A percentile compares a stretch with the other conserved stretches of the same genome.
phyloP scores from a whole-genome alignment of 306 rosid species.

The Prunus kanzakura region DNA sequence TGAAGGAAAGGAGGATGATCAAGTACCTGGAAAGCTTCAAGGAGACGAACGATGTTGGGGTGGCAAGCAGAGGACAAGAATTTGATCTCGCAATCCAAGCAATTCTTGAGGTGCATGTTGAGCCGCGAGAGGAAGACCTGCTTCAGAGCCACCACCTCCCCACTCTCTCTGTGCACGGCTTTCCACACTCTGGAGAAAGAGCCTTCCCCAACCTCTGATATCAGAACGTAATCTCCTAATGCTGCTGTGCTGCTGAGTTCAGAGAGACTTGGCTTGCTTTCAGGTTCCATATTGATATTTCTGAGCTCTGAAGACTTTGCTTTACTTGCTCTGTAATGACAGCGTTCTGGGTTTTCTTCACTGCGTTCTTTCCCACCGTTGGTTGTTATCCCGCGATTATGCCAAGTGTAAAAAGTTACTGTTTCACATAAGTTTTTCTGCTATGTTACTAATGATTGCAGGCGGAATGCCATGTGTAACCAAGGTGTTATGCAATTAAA shows the following conservation, averaged over 20 bases:
- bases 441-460: too few relatives aligned
- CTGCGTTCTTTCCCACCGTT: too few relatives aligned
- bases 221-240: conserved; percentile 29
- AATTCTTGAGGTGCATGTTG: conserved; percentile 33
- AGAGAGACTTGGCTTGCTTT: too few relatives aligned
- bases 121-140: conserved; percentile 48
- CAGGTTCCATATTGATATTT: too few relatives aligned
- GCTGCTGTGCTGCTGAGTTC: too few relatives aligned
- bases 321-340: too few relatives aligned
- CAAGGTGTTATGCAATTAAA: not conserved
- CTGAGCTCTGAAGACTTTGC: too few relatives aligned
- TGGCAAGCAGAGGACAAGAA: conserved; percentile 59
- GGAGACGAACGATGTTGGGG: conserved; percentile 53
- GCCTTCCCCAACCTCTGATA: conserved; percentile 41
- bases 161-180: conserved; percentile 32
- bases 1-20: not conserved
- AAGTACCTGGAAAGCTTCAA: conserved; percentile 42
- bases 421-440: too few relatives aligned
- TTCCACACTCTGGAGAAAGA: conserved; percentile 51
- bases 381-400: too few relatives aligned
- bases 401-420: too few relatives aligned
- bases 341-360: too few relatives aligned
- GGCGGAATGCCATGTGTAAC: too few relatives aligned
- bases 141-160: conserved; percentile 46
- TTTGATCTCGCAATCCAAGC: conserved; percentile 47